Base-by-base conservation (phyloP, 2,329 filamentous ascomycete species). In the Aspergillus pseudoterreus region DNA sequence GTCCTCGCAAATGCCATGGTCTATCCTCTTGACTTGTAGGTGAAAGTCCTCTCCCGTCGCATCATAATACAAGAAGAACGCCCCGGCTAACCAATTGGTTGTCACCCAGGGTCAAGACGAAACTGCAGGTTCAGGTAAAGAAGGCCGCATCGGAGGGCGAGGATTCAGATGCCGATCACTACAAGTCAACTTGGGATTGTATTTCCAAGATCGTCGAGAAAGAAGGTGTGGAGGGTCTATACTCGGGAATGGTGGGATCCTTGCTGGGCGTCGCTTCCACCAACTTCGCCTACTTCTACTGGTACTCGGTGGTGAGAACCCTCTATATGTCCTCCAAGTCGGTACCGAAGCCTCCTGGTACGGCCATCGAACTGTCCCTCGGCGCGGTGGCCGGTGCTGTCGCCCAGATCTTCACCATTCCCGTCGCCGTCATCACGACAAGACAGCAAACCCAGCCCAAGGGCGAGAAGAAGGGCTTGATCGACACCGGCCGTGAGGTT, bases 211-310 rank as follows among this genome's bases (percentile, higher is more conserved):
- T 99, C 59, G 73, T 88, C 33, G 82, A 85, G 51, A 84, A 84
- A 48, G 94, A 99, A 61, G 94, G 94, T 30, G 51, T 94, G 8
- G 65, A 77, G 43, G 94, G 94, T 6, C 82, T 99, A 6, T 99
- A 99, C 66, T 84, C 88, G 47, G 94, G 94, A 54, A 92, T 99
- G 70, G 81, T 84, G 54, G 92, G 92, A 46, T 85, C 92, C 4
- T 78, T 99, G 15, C 76, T 97, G 47, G 94, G 94, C 49, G 94
- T 99, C 33, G 92, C 91, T 1, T 96, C 92, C 22, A 97, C 92
- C 47, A 99, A 99, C 73, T 99, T 99, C 69, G 94, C 94, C 64
- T 99, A 99, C 75, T 99, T 99, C 71, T 99, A 99, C 77, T 97
- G 92, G 92, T 97, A 97, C 71, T 92, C 90, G 4, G 75, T 94